Base-by-base conservation (phyloP, 2,329 filamentous ascomycete species). In the Colletotrichum euphorbiae region DNA sequence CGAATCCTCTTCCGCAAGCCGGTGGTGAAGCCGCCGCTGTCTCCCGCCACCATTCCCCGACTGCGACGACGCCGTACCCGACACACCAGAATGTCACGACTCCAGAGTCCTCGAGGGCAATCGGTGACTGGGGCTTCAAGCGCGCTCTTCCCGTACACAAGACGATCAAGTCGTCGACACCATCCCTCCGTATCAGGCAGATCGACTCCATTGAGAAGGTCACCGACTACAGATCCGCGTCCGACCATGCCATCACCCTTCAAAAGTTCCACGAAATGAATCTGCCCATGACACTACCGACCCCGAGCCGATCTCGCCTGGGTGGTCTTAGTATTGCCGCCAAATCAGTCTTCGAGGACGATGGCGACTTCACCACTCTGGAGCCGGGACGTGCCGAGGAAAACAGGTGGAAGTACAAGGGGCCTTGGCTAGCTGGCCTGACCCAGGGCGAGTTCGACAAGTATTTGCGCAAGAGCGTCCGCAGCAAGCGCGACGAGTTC, bases 71-170 rank as follows among this genome's bases (percentile, higher is more conserved):
- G 69, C 87, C 89, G 33, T 92, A 91, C 79, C 95, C 95, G n/a
- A 93, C 90, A 59, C 87, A 92, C 77, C 92, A 96, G 76, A 88
- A 94, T 70, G 91, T 98, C 76, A 90, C 91, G 13, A 94, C 93
- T 0, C 91, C 93, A 6, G 82, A 86, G 50, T 85, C 89, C 17
- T 94, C 94, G 7, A 86, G 93, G 24, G 82, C 85, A 45, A 88
- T 88, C 75, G 95, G 95, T 40, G 95, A 98, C 76, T 98, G 95
- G 94, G 95, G 95, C 13, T 83, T 98, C 74, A 98, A 98, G 82
- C 86, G 95, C 62, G 85, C 93, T 1, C 83, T 98, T 6, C 95
- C 95, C 1, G 81, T 91, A 8, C 91, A 91, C 77, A 90, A 91
- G 3, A 94, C 93, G 5, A 87, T 89, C 19, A 88, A 88, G 61